Percentiles rank a stretch among this genome's conserved stretches.
Conservation (phyloP, 2,329 filamentous ascomycete species). For the Alternaria rosae region DNA sequence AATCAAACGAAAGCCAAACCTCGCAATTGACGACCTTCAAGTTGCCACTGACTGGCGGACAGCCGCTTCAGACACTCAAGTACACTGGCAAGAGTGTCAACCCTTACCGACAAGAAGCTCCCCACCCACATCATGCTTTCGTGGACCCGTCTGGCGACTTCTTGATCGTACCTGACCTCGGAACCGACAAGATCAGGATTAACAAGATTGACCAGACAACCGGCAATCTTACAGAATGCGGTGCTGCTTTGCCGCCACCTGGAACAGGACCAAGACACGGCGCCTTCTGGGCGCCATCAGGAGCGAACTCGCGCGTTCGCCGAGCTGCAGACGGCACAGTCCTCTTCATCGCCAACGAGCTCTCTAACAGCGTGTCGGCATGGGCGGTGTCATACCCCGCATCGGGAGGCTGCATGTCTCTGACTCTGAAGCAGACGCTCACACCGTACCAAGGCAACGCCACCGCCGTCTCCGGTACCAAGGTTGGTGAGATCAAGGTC, state of each 20-base stretch:
- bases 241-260: constrained; percentile 51
- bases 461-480: constrained; percentile 37
- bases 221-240: constrained; percentile 57
- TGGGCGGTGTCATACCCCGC: constrained; percentile 42
- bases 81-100: constrained; percentile 52
- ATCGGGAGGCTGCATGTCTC: constrained; percentile 37
- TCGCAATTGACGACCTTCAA: constrained; percentile 47
- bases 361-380: constrained; percentile 41
- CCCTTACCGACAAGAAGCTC: constrained; percentile 60
- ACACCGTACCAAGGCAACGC: constrained; percentile 43
- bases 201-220: constrained; percentile 58
- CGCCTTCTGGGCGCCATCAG: constrained; percentile 55
- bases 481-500: constrained; percentile 44
- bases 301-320: constrained; percentile 25
- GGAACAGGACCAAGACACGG: constrained; percentile 64
- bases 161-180: constrained; percentile 62
- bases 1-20: constrained; percentile 28
- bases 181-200: constrained; percentile 63
- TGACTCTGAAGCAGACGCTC: constrained; percentile 42
- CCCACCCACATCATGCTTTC: constrained; percentile 63
- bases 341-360: constrained; percentile 47
- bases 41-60: constrained; percentile 39
- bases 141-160: constrained; percentile 59
- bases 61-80: constrained; percentile 39
- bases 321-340: constrained; percentile 28